These are phyloP conservation scores for Blastomyces gilchristii DNA, from an alignment of 2,329 filamentous ascomycete species.

Conservation along the genomic window DNA sequence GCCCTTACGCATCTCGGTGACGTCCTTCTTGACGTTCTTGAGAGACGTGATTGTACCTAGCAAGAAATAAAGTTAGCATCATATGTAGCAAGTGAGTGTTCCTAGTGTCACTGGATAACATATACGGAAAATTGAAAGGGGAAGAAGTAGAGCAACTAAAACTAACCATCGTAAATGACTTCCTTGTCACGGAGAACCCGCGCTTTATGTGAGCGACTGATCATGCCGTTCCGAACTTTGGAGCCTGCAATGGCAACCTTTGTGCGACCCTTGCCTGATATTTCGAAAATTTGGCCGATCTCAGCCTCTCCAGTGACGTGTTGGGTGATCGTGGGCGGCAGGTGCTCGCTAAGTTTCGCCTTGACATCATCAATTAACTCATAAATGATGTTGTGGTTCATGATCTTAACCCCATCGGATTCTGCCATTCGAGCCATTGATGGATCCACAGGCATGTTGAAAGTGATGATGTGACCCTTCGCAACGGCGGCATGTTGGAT, in stretches of 20 bases:
- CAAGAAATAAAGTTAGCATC: constrained; percentile 8
- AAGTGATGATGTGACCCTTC: constrained; percentile 67
- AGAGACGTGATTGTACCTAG: constrained; percentile 68
- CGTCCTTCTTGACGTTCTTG: constrained; percentile 88
- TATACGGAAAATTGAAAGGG: constrained; percentile 3
- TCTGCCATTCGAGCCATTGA: constrained; percentile 62
- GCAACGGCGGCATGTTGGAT: constrained; percentile 76
- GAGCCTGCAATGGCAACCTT: constrained; percentile 75
- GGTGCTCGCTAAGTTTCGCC: constrained; percentile 54
- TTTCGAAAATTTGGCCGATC: constrained; percentile 70
- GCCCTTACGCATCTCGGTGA: constrained; percentile 79
- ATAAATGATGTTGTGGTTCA: constrained; percentile 65
- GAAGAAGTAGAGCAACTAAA: constrained; percentile 10
- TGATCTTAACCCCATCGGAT: constrained; percentile 59
- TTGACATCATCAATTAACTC: constrained; percentile 41
- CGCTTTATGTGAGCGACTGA: constrained; percentile 55
- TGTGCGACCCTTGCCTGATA: constrained; percentile 62
- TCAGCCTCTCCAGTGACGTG: constrained; percentile 82
- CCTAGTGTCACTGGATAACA: neutral
- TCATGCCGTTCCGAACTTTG: constrained; percentile 68
- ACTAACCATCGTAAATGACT: constrained; percentile 71
- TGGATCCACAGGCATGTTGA: constrained; percentile 63
- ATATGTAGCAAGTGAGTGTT: neutral
- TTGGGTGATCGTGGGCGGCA: constrained; percentile 56
- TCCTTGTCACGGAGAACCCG: constrained; percentile 62